Evolutionary conservation across 1,139 yeast genomes (phyloP), one percentile per base, ranked within the genome.

Genomic region (Scheffersomyces stambukii): DNA sequence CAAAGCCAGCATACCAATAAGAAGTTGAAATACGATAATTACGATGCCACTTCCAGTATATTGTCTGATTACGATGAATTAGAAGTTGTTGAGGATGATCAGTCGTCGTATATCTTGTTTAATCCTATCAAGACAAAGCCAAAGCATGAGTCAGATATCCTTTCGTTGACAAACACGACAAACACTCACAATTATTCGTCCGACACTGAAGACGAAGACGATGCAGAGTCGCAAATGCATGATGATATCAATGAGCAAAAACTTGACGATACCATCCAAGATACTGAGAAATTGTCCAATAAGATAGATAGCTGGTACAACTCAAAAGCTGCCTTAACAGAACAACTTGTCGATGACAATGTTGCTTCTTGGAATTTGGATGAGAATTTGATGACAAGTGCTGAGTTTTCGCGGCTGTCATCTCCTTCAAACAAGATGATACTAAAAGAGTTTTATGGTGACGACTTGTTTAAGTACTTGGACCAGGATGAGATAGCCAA

Each of bases 301-400:
- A 53, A 53, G 31, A 50, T 54, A 11, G 45, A 53, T 26, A 43
- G 41, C 22, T 53, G 58, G 59, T 41, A 52, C 22, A 28, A 32
- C 17, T 34, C 43, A 14, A 41, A 38, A 22, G 29, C 35, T 11
- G 22, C 30, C 8, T 18, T 26, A 9, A 13, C 21, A 13, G 38
- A 26, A 29, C 35, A 43, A 20, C 25, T 52, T 16, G 50, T 60
- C 5, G 67, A 63, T 35, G 73, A 66, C 37, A 64, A 65, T 40
- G 52, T 58, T 4, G 73, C 73, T 10, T 59, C 66, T 28, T 66
- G 72, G 72, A 65, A 65, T 40, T 46, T 66, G 35, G 71, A 65
- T 38, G 70, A 62, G 36, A 51, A n/a, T 16, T 27, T 19, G 28
- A 21, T 11, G 25, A 23, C 24, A 5, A 12, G 18, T 13, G 16